Conservation (phyloP, 2,329 filamentous ascomycete species). For the Aspergillus pseudonomiae region DNA sequence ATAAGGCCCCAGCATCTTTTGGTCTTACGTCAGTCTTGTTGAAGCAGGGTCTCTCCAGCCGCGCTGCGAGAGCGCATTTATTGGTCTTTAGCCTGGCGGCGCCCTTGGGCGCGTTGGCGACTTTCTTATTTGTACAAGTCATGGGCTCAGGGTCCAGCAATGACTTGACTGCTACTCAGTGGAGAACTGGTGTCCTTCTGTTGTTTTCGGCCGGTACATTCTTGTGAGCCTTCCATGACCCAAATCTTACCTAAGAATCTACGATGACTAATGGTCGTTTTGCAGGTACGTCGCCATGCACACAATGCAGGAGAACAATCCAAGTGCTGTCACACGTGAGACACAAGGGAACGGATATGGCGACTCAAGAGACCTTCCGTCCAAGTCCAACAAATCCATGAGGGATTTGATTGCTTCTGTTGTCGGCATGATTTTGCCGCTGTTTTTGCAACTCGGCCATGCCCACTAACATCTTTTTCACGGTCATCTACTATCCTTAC, state of each 20-base stretch:
- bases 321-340: slow-evolving; percentile 35
- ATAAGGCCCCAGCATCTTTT: slow-evolving; percentile 95
- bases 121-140: slow-evolving; percentile 77
- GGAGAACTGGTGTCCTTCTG: slow-evolving; percentile 89
- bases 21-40: slow-evolving; percentile 87
- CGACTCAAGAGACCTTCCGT: slow-evolving; percentile 40
- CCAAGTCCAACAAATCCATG: slow-evolving; percentile 45
- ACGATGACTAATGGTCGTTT: slow-evolving; percentile 19
- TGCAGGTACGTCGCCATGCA: slow-evolving; percentile 95
- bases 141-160: slow-evolving; percentile 59
- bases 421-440: slow-evolving; percentile 51
- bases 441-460: slow-evolving; percentile 53
- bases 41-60: slow-evolving; percentile 87
- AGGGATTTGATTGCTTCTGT: slow-evolving; percentile 50
- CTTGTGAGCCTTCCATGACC: slow-evolving; percentile 62
- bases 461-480: slow-evolving; percentile 37
- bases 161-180: slow-evolving; percentile 66
- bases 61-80: slow-evolving; percentile 79
- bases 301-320: slow-evolving; percentile 80
- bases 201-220: slow-evolving; percentile 97
- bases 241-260: background rate
- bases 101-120: slow-evolving; percentile 79
- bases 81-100: slow-evolving; percentile 91
- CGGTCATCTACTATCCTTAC: slow-evolving; percentile 4
- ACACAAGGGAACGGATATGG: slow-evolving; percentile 46